phyloP scores from a whole-genome alignment of 768 basidiomycete genomes.

The Rhizopogon roseolus region DNA sequence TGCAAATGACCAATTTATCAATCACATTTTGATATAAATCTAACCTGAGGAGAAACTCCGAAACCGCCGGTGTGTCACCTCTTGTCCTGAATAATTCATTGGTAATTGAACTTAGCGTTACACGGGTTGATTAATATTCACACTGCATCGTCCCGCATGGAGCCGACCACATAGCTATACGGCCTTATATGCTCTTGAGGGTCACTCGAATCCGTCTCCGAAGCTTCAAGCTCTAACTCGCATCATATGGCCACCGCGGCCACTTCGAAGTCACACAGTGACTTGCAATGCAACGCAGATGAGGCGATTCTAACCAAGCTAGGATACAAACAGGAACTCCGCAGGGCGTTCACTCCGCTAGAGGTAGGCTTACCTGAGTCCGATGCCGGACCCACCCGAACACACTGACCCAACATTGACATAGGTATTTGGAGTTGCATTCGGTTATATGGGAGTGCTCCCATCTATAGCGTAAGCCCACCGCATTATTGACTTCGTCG shows the following conservation, averaged over 20 bases:
- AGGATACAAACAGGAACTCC: slow-evolving; percentile 39
- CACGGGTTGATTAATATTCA: too few relatives aligned
- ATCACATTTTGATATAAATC: too few relatives aligned
- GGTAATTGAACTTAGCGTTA: too few relatives aligned
- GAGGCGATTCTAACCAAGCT: slow-evolving; percentile 37
- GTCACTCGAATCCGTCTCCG: too few relatives aligned
- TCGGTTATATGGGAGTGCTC: slow-evolving; percentile 25
- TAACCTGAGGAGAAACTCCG: too few relatives aligned
- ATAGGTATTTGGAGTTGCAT: slow-evolving; percentile 24
- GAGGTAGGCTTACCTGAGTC: slow-evolving; percentile 2
- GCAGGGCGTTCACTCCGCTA: slow-evolving; percentile 4
- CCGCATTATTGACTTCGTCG: background rate
- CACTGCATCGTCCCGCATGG: too few relatives aligned
- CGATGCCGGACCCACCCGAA: background rate
- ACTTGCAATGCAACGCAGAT: slow-evolving; percentile 18
- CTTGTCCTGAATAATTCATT: too few relatives aligned
- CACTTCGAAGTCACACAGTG: background rate
- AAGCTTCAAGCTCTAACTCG: background rate
- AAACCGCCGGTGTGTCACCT: too few relatives aligned
- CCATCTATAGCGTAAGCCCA: slow-evolving; percentile 12
- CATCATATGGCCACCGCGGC: background rate
- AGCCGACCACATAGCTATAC: too few relatives aligned
- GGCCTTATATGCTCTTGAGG: too few relatives aligned
- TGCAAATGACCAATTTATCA: too few relatives aligned
- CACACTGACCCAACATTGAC: background rate